Evolutionary conservation across 345 rosid genomes (phyloP).

Genomic region (Citrus cavaleriei): DNA sequence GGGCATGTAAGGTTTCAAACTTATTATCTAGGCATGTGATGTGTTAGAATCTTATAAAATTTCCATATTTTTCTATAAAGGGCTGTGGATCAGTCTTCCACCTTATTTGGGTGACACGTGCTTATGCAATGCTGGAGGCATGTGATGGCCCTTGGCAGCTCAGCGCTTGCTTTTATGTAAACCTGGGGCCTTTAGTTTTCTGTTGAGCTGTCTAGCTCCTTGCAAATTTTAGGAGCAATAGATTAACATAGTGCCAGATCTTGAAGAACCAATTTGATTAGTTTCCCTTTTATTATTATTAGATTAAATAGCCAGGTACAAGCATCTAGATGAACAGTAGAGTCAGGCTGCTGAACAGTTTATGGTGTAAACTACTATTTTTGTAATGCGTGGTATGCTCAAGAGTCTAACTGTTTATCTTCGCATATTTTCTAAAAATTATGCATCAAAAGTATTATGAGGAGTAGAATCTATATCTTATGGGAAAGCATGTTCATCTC

Average conservation of each 20-base stretch:
- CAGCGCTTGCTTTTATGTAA: background rate
- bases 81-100: background rate
- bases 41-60: background rate
- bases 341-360: background rate
- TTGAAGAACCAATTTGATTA: background rate
- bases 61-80: background rate
- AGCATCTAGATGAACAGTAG: background rate
- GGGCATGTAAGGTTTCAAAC: slow-evolving; percentile 71
- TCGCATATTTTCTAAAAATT: background rate
- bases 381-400: background rate
- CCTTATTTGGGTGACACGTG: background rate
- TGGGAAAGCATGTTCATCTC: background rate
- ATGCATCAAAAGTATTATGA: background rate
- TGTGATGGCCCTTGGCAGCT: background rate
- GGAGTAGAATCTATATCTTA: background rate
- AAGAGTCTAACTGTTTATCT: background rate
- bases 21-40: background rate
- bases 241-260: background rate
- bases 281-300: background rate
- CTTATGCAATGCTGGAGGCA: background rate
- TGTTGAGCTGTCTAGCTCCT: background rate
- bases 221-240: background rate
- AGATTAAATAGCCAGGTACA: background rate
- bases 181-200: background rate
- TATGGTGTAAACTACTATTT: background rate